A percentile compares a stretch with the other conserved stretches of the same genome.
Conservation (phyloP, 2,329 filamentous ascomycete genomes). For the Elsinoe ampelina region DNA sequence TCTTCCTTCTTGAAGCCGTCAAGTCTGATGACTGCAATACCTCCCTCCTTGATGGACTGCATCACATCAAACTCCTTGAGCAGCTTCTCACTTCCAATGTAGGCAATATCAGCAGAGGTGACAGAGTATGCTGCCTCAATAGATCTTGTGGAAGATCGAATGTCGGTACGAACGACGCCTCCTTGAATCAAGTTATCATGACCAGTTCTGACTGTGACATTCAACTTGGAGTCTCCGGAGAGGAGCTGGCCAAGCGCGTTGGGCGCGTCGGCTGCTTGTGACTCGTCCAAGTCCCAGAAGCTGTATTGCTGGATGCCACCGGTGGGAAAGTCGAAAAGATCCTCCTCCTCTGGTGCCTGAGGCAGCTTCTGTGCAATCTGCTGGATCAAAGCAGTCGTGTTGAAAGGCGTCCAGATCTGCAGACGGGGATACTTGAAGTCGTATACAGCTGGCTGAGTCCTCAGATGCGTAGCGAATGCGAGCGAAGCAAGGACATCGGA, state of each 20-base stretch:
- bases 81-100: conserved; percentile 70
- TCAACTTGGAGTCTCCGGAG: conserved; percentile 50
- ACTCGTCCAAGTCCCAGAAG: conserved; percentile 86
- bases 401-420: conserved; percentile 52
- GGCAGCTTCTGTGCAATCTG: conserved; percentile 34
- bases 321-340: conserved; percentile 33
- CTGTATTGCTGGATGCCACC: conserved; percentile 66
- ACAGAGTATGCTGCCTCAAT: conserved; percentile 79
- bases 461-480: conserved; percentile 63
- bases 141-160: conserved; percentile 72
- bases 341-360: conserved; percentile 28
- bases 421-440: conserved; percentile 86
- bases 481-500: conserved; percentile 83
- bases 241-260: conserved; percentile 51
- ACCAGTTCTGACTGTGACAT: conserved; percentile 49
- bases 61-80: conserved; percentile 69
- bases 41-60: conserved; percentile 58
- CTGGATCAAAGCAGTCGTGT: conserved; percentile 40
- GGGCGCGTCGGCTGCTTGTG: conserved; percentile 56
- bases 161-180: conserved; percentile 72
- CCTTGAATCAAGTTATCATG: conserved; percentile 60
- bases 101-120: conserved; percentile 66
- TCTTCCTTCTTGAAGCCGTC: conserved; percentile 79
- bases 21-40: conserved; percentile 66
- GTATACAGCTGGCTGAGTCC: conserved; percentile 54